A percentile compares a stretch with the other conserved stretches of the same genome.
phyloP scores from a whole-genome alignment of 2,329 filamentous ascomycete genomes.

The Fusarium nanum region DNA sequence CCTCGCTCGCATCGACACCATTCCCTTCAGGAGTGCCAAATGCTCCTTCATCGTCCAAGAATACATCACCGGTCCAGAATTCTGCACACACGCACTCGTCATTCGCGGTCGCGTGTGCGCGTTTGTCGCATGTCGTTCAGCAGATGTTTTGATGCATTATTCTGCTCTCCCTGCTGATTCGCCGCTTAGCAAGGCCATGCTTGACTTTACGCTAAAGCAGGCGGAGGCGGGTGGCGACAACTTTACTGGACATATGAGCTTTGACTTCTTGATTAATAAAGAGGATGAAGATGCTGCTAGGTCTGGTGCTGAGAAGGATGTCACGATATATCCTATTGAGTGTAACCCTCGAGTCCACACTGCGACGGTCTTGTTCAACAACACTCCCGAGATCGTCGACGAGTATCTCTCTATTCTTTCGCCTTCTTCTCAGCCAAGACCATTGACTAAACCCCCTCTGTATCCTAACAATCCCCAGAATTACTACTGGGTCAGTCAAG shows the following conservation, averaged over 20 bases:
- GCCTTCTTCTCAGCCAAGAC: not conserved
- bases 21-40: slow-evolving; percentile 56
- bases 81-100: slow-evolving; percentile 77
- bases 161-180: slow-evolving; percentile 66
- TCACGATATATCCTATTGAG: slow-evolving; percentile 71
- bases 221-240: slow-evolving; percentile 59
- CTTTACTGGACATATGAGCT: slow-evolving; percentile 77
- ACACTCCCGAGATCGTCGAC: slow-evolving; percentile 59
- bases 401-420: slow-evolving; percentile 65
- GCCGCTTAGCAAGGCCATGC: slow-evolving; percentile 68
- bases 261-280: slow-evolving; percentile 72
- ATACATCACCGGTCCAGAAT: slow-evolving; percentile 71
- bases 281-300: slow-evolving; percentile 14
- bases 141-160: slow-evolving; percentile 75
- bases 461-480: slow-evolving; percentile 41
- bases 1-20: slow-evolving; percentile 61
- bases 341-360: slow-evolving; percentile 78
- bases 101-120: slow-evolving; percentile 72
- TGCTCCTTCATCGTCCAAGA: slow-evolving; percentile 68
- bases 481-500: slow-evolving; percentile 76
- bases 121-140: slow-evolving; percentile 74
- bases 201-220: slow-evolving; percentile 71
- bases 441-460: slow-evolving; percentile 30
- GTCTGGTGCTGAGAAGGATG: slow-evolving; percentile 42
- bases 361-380: slow-evolving; percentile 69